Percentiles rank a stretch among this genome's conserved stretches.
These are phyloP conservation scores for Hypoxylon rubiginosum DNA, from an alignment of 2,329 filamentous ascomycete species.

Conservation along the genomic window DNA sequence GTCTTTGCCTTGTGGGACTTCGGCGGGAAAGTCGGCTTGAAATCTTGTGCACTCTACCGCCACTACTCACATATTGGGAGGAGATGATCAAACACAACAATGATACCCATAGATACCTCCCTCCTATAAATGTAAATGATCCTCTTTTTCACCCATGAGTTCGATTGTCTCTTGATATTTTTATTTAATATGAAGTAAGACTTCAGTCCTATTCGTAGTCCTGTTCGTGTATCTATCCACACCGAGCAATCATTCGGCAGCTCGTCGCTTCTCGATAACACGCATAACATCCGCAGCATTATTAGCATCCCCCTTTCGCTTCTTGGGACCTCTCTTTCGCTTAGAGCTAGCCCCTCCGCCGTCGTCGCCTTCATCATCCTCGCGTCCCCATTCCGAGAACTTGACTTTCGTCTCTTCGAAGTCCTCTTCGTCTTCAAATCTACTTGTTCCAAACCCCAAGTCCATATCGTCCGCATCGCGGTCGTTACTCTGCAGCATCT, in stretches of 20 bases:
- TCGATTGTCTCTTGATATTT: not conserved
- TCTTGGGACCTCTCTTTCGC: constrained; percentile 79
- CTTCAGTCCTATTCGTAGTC: constrained; percentile 1
- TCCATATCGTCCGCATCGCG: constrained; percentile 93
- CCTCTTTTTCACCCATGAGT: not conserved
- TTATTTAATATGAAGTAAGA: not conserved
- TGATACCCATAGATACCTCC: too few relatives aligned
- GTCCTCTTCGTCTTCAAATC: constrained; percentile 90
- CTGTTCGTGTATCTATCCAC: not conserved
- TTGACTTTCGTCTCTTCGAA: constrained; percentile 76
- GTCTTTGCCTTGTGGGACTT: constrained; percentile 32
- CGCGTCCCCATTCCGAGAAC: constrained; percentile 73
- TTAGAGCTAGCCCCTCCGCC: constrained; percentile 64
- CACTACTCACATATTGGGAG: not conserved
- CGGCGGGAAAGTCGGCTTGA: constrained; percentile 21
- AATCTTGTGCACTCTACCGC: constrained; percentile 4
- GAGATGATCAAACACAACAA: not conserved
- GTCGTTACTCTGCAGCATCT: constrained; percentile 79
- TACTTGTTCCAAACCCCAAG: constrained; percentile 90
- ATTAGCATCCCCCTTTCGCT: constrained; percentile 83
- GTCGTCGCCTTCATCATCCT: constrained; percentile 63
- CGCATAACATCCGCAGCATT: constrained; percentile 84
- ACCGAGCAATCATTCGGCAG: constrained; percentile 45
- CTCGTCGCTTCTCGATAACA: constrained; percentile 75
- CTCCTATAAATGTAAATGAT: not conserved